Base-by-base conservation (phyloP, 192 early-diverging fungal species). In the Lobulomyces angularis region DNA sequence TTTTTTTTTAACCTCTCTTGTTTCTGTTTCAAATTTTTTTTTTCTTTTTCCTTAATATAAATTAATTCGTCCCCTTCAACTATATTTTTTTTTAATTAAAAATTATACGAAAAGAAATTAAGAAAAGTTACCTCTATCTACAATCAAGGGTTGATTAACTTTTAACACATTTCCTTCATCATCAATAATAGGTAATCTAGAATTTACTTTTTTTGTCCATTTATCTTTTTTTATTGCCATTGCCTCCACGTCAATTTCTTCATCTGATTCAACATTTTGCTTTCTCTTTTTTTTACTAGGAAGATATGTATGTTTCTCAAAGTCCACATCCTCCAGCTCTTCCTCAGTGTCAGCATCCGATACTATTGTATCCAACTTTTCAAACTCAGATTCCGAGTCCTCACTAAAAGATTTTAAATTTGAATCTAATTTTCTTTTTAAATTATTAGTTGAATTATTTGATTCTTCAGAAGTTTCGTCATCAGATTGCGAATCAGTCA, bases 61-160 rank as follows among this genome's bases (percentile, higher is more conserved):
- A 27, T 50, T 56, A 42, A 20, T 82, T 82, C 53, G 74, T 81
- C 27, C 62, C 50, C 8, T n/a, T n/a, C 74, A 43, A 27, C 77
- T 51, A 14, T 69, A 61, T 45, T 69, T 43, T 50, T 82, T 76
- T 43, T 70, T 71, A 25, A 65, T 50, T 48, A 75, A 31, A 21
- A 41, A 23, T 17, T 5, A 21, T 27, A 28, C 39, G 26, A 20
- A 16, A 25, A 28, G 36, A n/a, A 32, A 14, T 36, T 5, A 14
- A 18, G 16, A 21, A 3, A 11, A 30, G 19, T 53, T n/a, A n/a
- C n/a, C 46, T 49, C 41, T 27, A 29, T 61, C 39, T 27, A 45
- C 41, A 8, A 46, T 59, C 5, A 59, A 42, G 27, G 45, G 21
- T 22, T 11, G 22, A 25, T 7, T 46, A 36, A 3, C 1, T 40